These are phyloP conservation scores for Biscogniauxia mediterranea DNA, from an alignment of 2,329 filamentous ascomycete genomes.

Conservation along the genomic window DNA sequence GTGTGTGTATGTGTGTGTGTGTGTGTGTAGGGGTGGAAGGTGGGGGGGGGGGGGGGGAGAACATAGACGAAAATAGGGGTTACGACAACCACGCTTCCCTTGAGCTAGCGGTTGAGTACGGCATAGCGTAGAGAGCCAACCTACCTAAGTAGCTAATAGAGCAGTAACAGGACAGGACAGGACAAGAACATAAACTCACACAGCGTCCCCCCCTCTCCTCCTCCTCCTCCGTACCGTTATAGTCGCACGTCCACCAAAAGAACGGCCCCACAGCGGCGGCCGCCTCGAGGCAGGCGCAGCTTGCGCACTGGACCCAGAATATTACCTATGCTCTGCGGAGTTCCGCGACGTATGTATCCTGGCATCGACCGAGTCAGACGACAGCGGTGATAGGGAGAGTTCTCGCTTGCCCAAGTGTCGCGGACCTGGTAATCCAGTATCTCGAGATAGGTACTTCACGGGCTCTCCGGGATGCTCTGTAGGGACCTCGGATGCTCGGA, in stretches of 20 bases:
- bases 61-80: slow-evolving; percentile 1
- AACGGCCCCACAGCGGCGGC: slow-evolving; percentile 34
- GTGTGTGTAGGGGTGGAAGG: too few relatives aligned
- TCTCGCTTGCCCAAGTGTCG: too few relatives aligned
- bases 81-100: too few relatives aligned
- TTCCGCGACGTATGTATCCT: slow-evolving; percentile 1
- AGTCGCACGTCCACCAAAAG: slow-evolving; percentile 33
- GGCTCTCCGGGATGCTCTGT: slow-evolving; percentile 10
- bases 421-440: slow-evolving; percentile 24
- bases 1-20: too few relatives aligned
- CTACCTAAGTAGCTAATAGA: too few relatives aligned
- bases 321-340: slow-evolving; percentile 1
- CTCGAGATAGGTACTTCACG: slow-evolving; percentile 18
- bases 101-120: too few relatives aligned
- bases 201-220: slow-evolving; percentile 23
- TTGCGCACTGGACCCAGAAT: slow-evolving; percentile 15
- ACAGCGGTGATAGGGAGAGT: too few relatives aligned
- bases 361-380: not conserved
- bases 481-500: slow-evolving; percentile 2
- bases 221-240: slow-evolving; percentile 5
- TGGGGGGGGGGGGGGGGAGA: not conserved
- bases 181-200: slow-evolving; percentile 18
- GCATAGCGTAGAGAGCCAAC: too few relatives aligned
- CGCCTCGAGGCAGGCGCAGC: slow-evolving; percentile 32
- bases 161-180: too few relatives aligned